phyloP scores from a whole-genome alignment of 2,329 filamentous ascomycete species.

The Orbilia blumenaviensis region DNA sequence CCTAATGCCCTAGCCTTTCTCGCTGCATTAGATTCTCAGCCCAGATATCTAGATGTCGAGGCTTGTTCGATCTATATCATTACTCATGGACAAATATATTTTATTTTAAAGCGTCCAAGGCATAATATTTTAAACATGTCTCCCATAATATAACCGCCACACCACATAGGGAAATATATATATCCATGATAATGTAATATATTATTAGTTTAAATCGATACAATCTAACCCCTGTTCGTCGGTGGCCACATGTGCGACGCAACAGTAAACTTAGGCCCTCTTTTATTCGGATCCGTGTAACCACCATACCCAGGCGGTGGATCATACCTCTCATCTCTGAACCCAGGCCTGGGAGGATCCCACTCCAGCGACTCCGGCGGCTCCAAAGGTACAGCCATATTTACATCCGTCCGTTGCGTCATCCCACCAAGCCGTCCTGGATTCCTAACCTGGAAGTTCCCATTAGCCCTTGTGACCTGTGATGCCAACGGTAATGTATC shows the following conservation, averaged over 20 bases:
- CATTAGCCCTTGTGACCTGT: not conserved
- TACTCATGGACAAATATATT: no score
- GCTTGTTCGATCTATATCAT: no score
- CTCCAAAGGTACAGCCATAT: not conserved
- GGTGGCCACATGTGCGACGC: not conserved
- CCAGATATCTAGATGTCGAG: no score
- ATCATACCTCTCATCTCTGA: not conserved
- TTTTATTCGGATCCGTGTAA: not conserved
- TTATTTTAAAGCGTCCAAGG: no score
- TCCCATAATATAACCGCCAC: no score
- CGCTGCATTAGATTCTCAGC: no score
- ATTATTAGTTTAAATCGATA: not conserved
- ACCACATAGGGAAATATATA: no score
- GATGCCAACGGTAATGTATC: constrained; percentile 1
- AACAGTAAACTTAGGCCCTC: not conserved
- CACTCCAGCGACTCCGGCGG: not conserved
- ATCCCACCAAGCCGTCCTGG: constrained; percentile 1
- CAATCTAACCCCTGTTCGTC: no score
- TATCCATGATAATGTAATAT: not conserved
- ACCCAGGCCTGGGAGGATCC: not conserved
- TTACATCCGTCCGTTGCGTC: not conserved
- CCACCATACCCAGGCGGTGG: not conserved
- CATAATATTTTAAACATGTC: no score
- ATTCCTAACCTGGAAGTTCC: constrained; percentile 28
- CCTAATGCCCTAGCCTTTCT: no score